Evolutionary conservation across 1,284 basidiomycete species (phyloP), one percentile per base, ranked within the genome.

Genomic region (Irpex sp.): DNA sequence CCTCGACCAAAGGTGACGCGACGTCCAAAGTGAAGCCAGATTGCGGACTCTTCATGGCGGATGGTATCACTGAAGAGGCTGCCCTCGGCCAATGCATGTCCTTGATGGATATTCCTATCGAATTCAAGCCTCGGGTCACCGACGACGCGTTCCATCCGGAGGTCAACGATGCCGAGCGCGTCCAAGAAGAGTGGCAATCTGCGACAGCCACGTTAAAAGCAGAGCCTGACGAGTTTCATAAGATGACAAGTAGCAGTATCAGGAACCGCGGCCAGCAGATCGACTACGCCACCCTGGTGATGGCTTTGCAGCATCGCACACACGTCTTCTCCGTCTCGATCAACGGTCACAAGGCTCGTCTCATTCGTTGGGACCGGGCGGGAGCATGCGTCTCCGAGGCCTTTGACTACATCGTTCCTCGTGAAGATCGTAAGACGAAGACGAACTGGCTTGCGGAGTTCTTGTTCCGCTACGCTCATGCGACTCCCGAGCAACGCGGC

Each of bases 311-410:
- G 43, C 60, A 61, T n/a, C 62, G 62, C n/a, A n/a, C 19, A 1
- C 53, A 26, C 39, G 17, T 63, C n/a, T 36, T 60, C 53, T 35
- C 53, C 33, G 13, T 63, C 51, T 56, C 39, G 5, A 58, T 64
- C 55, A 51, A 39, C 37, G 36, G 37, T 8, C 36, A 43, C 19
- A 17, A 19, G 19, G 56, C 51, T 7, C 63, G 63, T 36, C 19
- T 65, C 49, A 51, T 62, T 11, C 61, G 61, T n/a, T 65, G 56
- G 57, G 63, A 65, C 39, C 61, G 63, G 5, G 50, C 50, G 19
- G 63, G 63, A 1, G 57, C 51, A 2, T 6, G 54, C 3, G 21
- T 59, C 26, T 62, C 63, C 1, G 36, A 31, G 11, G 26, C 26
- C 7, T 54, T 64, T 36, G 33, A 64, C 49, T 64, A 59, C 26